Evolutionary conservation across 352 stramenopile genomes (phyloP).

Genomic region (Phytophthora sansomeana): DNA sequence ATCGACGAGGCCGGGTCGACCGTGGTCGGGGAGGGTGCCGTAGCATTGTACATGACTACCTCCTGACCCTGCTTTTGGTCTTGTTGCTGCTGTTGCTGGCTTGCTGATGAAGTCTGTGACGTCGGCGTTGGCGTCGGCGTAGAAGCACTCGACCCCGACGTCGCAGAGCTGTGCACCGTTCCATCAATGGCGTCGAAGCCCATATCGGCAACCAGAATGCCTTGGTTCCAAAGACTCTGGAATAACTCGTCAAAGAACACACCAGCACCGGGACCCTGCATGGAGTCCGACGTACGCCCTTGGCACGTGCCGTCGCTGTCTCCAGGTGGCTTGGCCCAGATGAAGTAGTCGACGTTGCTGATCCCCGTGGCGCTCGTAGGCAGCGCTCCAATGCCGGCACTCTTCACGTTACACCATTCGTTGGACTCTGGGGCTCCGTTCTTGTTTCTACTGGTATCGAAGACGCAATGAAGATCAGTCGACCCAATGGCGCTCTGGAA

Average conservation of each 20-base stretch:
- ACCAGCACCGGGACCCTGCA: slow-evolving; percentile 59
- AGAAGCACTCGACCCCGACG: slow-evolving; percentile 23
- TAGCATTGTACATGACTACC: slow-evolving; percentile 19
- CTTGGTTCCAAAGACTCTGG: slow-evolving; percentile 72
- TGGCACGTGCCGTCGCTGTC: slow-evolving; percentile 69
- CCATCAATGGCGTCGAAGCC: slow-evolving; percentile 48
- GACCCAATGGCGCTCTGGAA: slow-evolving; percentile 64
- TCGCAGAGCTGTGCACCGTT: slow-evolving; percentile 23
- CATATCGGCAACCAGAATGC: slow-evolving; percentile 60
- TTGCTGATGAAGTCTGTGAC: slow-evolving; percentile 10
- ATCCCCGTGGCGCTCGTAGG: slow-evolving; percentile 63
- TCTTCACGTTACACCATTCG: slow-evolving; percentile 81
- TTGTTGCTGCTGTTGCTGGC: slow-evolving; percentile 13
- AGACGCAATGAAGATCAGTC: slow-evolving; percentile 56
- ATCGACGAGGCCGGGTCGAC: slow-evolving; percentile 1
- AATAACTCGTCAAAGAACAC: slow-evolving; percentile 71
- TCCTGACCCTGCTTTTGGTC: slow-evolving; percentile 12
- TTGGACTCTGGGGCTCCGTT: slow-evolving; percentile 46
- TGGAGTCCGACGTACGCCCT: slow-evolving; percentile 50
- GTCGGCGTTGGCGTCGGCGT: too few species aligned
- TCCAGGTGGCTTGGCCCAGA: slow-evolving; percentile 76
- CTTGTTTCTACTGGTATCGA: slow-evolving; percentile 74
- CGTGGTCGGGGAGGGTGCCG: slow-evolving; percentile 3
- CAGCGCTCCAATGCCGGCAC: slow-evolving; percentile 59
- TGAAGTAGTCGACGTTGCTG: slow-evolving; percentile 71